Evolutionary conservation across 371 early-diverging fungal species (phyloP), one percentile per base, ranked within the genome.

Genomic region (Thermomucor indicae-seudaticae): DNA sequence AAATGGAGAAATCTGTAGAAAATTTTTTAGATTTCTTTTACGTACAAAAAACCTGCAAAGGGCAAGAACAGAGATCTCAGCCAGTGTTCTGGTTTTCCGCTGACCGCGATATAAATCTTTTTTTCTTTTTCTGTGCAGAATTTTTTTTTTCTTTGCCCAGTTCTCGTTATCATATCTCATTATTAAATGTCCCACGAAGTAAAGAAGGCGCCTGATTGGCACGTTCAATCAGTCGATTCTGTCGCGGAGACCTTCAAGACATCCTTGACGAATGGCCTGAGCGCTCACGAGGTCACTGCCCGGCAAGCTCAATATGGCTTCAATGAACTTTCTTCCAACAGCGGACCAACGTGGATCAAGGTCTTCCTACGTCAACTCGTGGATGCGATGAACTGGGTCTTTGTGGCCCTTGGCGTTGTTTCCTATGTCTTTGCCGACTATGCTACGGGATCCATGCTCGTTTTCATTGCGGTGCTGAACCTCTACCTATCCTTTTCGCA

Each of bases 401-500:
- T 93, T 30, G 45, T 85, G 43, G 87, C 81, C 85, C 46, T 77
- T 83, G 51, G 85, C 75, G 49, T 60, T 50, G 53, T 75, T 12
- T 67, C 81, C n/a, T 79, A 72, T 64, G 77, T 65, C 1, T 64
- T 78, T 43, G 50, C 65, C 17, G 86, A 86, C 55, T 81, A 70
- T 62, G 58, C 80, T 11, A 83, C 84, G 48, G 84, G 79, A 14
- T 80, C 79, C 22, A 79, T 85, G 42, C 76, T 94, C 20, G 57
- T 84, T 22, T 69, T 80, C 30, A 85, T 92, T 43, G 84, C 92
- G 22, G 57, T 85, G 23, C 57, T 88, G 52, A 95, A 93, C 65
- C 79, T 90, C 16, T 67, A 76, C 19, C 84, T 94, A 28, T 92
- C 92, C 0, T 91, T 93, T 53, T 70, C 80, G 19, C 95, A 95